phyloP scores from a whole-genome alignment of 108 stramenopile species.

The Nitzschia putrida region DNA sequence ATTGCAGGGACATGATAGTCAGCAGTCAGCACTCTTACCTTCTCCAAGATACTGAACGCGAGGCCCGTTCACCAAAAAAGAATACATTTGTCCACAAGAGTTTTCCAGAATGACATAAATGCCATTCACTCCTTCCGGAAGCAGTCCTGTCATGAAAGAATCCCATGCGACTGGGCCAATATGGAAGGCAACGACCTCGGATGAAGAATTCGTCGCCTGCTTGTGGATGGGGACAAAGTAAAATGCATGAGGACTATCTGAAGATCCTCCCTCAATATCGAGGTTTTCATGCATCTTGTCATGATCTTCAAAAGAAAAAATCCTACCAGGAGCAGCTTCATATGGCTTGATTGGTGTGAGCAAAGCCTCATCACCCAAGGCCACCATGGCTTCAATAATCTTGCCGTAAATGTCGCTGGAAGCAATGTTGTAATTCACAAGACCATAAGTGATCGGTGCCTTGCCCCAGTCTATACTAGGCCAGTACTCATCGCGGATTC shows the following conservation, averaged over 20 bases:
- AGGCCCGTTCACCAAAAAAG: too few relatives aligned
- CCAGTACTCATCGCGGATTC: background rate
- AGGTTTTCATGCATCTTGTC: background rate
- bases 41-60: too few relatives aligned
- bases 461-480: background rate
- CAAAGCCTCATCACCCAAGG: background rate
- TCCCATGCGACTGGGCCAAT: too few relatives aligned
- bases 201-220: too few relatives aligned
- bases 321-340: background rate
- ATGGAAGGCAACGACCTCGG: too few relatives aligned
- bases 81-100: too few relatives aligned
- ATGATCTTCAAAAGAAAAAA: background rate
- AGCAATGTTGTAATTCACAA: background rate
- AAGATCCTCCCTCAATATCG: background rate
- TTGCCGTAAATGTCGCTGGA: background rate
- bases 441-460: background rate
- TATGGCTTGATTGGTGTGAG: background rate
- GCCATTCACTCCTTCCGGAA: too few relatives aligned
- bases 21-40: too few relatives aligned
- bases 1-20: too few relatives aligned
- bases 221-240: background rate
- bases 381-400: background rate
- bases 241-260: background rate
- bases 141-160: too few relatives aligned
- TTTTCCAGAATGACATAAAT: too few relatives aligned